Base-by-base conservation (phyloP, 2,329 filamentous ascomycete genomes). In the Ascocoryne sarcoides region DNA sequence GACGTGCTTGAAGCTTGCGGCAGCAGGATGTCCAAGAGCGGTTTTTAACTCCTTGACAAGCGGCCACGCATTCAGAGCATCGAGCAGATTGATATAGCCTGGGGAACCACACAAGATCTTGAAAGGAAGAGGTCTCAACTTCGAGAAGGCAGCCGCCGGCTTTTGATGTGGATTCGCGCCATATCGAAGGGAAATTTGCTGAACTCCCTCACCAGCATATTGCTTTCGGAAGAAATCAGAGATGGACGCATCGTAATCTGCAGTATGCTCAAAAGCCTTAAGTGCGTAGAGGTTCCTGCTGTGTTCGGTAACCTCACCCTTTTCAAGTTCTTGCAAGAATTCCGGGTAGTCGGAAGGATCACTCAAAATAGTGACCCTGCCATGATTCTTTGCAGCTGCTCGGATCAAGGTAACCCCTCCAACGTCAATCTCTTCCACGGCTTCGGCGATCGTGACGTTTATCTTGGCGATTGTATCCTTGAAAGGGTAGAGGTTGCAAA, bases 401-500 rank as follows among this genome's bases (percentile, higher is more conserved):
- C 92, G 83, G 60, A 98, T 85, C 47, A 98, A 80, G 29, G 92
- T 98, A 38, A 98, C 92, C 56, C 92, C 92, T 51, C 89, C 92
- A 61, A 98, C 95, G 66, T 98, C 92, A 58, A 98, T 94, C 70
- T 98, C 92, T 69, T 98, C 92, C 29, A 98, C 90, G 37, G 92
- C 92, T 68, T 98, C 90, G 37, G 86, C 79, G 48, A 98, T 85
- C 46, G 90, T 96, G 58, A 98, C 92, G 59, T 95, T 94, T 70
- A 93, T 80, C 74, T 95, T 94, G 56, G 88, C 84, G 55, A 98
- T 81, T 21, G 92, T 98, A 63, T 96, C 89, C 71, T 95, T 95
- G 79, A 98, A 98, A 10, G 92, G 92, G 66, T 98, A 96, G 41
- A 98, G 76, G 69, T 98, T 98, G 82, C 92, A 96, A 62, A 98